Evolutionary conservation across 2,329 filamentous ascomycete genomes (phyloP).

Genomic region (Aspergillaceae sp.): DNA sequence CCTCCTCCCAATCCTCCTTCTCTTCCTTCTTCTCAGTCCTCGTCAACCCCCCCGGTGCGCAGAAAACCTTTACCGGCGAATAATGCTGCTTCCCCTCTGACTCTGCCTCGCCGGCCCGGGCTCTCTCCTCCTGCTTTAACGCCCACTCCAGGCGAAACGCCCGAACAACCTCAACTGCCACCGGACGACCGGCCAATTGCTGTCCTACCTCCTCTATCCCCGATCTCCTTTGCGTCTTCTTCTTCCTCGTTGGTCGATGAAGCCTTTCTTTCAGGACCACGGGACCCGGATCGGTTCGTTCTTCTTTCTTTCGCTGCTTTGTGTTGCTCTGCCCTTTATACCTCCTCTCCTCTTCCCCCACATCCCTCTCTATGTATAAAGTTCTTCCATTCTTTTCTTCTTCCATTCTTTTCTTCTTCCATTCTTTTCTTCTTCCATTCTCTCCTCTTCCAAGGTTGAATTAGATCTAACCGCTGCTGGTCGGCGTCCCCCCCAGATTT

Average conservation of each 20-base stretch:
- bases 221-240: constrained; percentile 17
- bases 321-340: constrained; percentile 1
- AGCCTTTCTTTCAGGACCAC: constrained; percentile 23
- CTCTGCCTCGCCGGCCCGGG: no score
- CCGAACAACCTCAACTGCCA: constrained; percentile 7
- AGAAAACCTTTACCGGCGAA: constrained; percentile 46
- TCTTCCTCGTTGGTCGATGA: constrained; percentile 15
- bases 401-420: not conserved
- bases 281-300: constrained; percentile 35
- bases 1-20: not conserved
- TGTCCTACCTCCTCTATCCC: constrained; percentile 4
- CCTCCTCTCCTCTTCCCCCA: not conserved
- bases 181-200: not conserved
- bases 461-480: not conserved
- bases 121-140: constrained; percentile 24
- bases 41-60: constrained; percentile 37
- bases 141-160: constrained; percentile 14
- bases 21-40: not conserved
- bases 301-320: constrained; percentile 3
- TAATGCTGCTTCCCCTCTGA: constrained; percentile 22
- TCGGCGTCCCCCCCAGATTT: constrained; percentile 22
- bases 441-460: not conserved
- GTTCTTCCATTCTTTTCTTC: not conserved
- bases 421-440: not conserved
- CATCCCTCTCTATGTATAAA: constrained; percentile 1